A percentile compares a stretch with the other conserved stretches of the same genome.
Conservation (phyloP, 2,329 filamentous ascomycete species). For the Calonectria leucothoes region DNA sequence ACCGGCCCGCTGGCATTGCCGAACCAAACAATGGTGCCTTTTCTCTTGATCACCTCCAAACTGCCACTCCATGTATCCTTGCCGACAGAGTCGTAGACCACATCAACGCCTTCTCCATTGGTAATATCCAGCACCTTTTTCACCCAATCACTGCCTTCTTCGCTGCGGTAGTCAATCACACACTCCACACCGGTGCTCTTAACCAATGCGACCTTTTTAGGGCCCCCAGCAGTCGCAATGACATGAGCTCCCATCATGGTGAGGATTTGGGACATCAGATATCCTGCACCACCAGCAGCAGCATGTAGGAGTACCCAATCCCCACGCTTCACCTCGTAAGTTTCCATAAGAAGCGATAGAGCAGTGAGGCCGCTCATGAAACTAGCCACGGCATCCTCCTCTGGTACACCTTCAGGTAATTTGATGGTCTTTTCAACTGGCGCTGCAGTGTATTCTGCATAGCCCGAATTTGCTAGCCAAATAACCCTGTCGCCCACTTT, state of each 20-base stretch:
- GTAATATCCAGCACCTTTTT: background rate
- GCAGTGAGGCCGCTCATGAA: background rate
- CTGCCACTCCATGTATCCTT: background rate
- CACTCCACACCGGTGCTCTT: background rate
- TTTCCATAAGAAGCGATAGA: background rate
- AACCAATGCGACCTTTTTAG: background rate
- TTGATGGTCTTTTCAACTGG: background rate
- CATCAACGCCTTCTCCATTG: background rate
- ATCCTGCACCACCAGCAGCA: background rate
- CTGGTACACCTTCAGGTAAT: background rate
- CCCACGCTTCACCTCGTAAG: background rate
- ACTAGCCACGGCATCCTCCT: background rate
- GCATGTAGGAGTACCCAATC: background rate
- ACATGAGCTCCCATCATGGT: background rate
- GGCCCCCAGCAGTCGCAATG: background rate
- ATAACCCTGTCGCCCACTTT: background rate
- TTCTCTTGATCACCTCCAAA: background rate
- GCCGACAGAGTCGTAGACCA: background rate
- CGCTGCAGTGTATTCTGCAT: background rate
- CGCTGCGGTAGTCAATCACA: background rate
- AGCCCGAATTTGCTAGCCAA: background rate
- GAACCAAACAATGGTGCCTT: background rate
- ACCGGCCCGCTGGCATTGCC: background rate
- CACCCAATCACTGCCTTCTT: background rate
- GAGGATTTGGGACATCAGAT: background rate